Conservation (phyloP, 176 grass and related monocot genomes). For the Aegilops speltoides region DNA sequence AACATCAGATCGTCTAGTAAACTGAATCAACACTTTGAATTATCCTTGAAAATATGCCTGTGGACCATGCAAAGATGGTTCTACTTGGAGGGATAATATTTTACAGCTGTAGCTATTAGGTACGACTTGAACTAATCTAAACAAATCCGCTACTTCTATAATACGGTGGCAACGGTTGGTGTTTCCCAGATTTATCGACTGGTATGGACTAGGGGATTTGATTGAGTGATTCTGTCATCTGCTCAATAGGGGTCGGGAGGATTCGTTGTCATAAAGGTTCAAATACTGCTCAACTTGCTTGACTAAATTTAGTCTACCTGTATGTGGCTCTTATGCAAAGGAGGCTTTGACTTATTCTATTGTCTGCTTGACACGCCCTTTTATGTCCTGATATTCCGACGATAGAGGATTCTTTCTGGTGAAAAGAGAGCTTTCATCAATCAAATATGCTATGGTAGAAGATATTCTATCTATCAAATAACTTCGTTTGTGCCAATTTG, state of each 20-base stretch:
- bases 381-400: background rate
- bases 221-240: background rate
- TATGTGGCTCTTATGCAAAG: conserved; percentile 9
- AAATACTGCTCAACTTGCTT: conserved; percentile 20
- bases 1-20: conserved; percentile 32
- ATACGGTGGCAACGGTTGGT: background rate
- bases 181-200: background rate
- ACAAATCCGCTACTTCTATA: conserved; percentile 9
- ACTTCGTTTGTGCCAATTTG: background rate
- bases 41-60: conserved; percentile 31
- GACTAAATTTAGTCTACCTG: background rate
- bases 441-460: no score
- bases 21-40: conserved; percentile 16
- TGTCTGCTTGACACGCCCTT: background rate
- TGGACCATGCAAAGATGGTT: background rate
- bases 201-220: conserved; percentile 5
- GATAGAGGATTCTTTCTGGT: no score
- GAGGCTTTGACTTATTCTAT: conserved; percentile 25
- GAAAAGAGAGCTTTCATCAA: no score
- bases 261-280: background rate
- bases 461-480: no score
- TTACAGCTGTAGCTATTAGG: background rate
- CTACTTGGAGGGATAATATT: background rate
- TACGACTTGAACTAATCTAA: conserved; percentile 16
- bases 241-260: background rate